Base-by-base conservation (phyloP, 345 rosid genomes). In the Ricinus communis region DNA sequence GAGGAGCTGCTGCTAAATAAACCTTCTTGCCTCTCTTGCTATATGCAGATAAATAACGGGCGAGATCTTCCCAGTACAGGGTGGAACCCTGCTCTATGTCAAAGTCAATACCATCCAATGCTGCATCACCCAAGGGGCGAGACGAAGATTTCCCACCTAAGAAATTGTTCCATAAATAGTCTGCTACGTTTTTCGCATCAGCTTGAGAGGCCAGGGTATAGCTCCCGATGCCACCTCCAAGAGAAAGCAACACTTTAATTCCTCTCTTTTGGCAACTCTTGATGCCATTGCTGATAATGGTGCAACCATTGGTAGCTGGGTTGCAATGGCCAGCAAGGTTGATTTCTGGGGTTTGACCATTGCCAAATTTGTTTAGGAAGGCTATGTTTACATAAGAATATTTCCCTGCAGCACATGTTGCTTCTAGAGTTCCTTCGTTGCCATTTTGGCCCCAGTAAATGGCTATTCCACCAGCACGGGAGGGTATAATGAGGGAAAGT, bases 381-480 rank as follows among this genome's bases (percentile, higher is more conserved):
- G 82, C 82, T 72, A 75, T 33, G 68, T 56, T 71, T 2, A 75
- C 74, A 6, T 63, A 79, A 25, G 79, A 59, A 21, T 72, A 79
- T 47, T 49, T 71, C 11, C 77, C 69, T 4, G 74, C 55, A 27
- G 73, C 79, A 36, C 79, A 79, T 19, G 82, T 79, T 49, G 76
- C 46, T 31, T 49, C 63, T 11, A 79, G 77, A n/a, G 82, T 79
- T 41, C 79, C 77, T 51, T 79, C 82, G 24, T 67, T 67, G 47
- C 79, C 77, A 56, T 79, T 75, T 64, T 79, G 79, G 54, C 79
- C 82, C 82, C 82, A 75, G 68, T 79, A 79, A 36, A 75, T 71
- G 62, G 79, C 62, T 4, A 79, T 72, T 10, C 74, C 77, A 13
- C 82, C 79, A 6, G 68, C 74, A 14, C 5, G 57, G 58, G 79